Base-by-base conservation (phyloP, 2,329 filamentous ascomycete species). In the Xylaria multiplex region DNA sequence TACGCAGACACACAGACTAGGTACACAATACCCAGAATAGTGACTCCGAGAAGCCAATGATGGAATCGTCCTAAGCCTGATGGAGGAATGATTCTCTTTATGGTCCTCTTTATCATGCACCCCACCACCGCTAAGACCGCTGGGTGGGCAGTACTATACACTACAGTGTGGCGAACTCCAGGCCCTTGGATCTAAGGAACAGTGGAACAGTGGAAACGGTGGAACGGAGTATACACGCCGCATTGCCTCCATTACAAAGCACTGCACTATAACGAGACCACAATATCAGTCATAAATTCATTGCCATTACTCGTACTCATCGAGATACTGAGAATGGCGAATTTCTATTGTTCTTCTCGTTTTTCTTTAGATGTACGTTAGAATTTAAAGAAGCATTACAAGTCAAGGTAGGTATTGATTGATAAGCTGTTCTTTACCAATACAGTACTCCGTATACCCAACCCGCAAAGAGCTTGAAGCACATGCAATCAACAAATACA, bases 31-130 rank as follows among this genome's bases (percentile, higher is more conserved):
- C 53, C 40, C 42, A 58, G 46, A 59, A 32, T 64, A 19, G 57
- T 59, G 40, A 58, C 60, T 57, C 64, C 67, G 64, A 67, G 37
- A 24, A 57, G 54, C 59, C 63, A 48, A 53, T 16, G 27, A 27
- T 13, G 53, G 37, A 53, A 16, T 14, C 8, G 7, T 13, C 22
- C 59, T 66, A 61, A 61, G 43, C 55, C 59, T 22, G 6, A 66
- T 64, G 16, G 53, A 56, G 56, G 19, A 59, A 66, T 42, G 19
- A 30, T 40, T 14, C 5, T 6, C 8, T 11, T 37, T 37, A 66
- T 42, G 19, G 22, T 40, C n/a, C 5, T 6, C 8, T 11, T 37
- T 37, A 7, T 45, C 14, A 68, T 65, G 65, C 58, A 69, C 66
- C 66, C 66, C 64, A 58, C 66, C 52, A 13, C 56, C 32, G 27